Conservation (phyloP, 495 filamentous ascomycete genomes). For the Pyrenula aspistea region DNA sequence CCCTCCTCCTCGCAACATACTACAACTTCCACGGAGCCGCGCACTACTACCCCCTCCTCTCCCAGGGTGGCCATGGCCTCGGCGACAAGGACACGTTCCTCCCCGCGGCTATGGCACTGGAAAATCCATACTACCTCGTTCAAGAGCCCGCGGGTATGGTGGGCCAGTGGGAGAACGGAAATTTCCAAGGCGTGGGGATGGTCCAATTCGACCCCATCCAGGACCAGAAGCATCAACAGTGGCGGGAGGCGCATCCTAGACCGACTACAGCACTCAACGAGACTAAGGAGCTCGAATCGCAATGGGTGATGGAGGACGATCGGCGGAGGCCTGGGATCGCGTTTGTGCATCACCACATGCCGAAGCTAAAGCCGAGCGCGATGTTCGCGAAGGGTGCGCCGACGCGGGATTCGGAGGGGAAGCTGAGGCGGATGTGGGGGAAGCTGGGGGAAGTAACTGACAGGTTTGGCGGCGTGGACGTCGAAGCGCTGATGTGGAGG, state of each 20-base stretch:
- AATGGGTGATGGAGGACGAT: neutral
- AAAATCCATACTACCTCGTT: slow-evolving; percentile 35
- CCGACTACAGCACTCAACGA: neutral
- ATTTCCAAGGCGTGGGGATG: slow-evolving; percentile 24
- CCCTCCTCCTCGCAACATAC: slow-evolving; percentile 41
- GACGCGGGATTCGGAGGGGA: neutral
- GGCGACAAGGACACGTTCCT: slow-evolving; percentile 51
- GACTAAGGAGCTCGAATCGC: neutral
- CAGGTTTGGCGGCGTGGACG: neutral
- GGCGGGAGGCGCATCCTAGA: neutral
- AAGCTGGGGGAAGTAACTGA: neutral
- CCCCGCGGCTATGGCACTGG: slow-evolving; percentile 30
- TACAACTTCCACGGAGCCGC: slow-evolving; percentile 45
- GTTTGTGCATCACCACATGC: neutral
- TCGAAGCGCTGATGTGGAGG: neutral
- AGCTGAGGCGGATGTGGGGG: neutral
- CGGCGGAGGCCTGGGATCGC: neutral
- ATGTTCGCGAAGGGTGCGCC: neutral
- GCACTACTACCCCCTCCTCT: slow-evolving; percentile 39
- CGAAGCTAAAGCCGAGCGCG: neutral
- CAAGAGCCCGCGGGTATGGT: slow-evolving; percentile 27
- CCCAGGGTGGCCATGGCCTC: slow-evolving; percentile 38
- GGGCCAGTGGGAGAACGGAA: slow-evolving; percentile 26
- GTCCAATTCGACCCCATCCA: slow-evolving; percentile 28
- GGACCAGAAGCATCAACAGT: slow-evolving; percentile 11